Percentiles rank a stretch among this genome's conserved stretches.
Conservation (phyloP, 2,329 filamentous ascomycete species). For the Colletotrichum caudatum region DNA sequence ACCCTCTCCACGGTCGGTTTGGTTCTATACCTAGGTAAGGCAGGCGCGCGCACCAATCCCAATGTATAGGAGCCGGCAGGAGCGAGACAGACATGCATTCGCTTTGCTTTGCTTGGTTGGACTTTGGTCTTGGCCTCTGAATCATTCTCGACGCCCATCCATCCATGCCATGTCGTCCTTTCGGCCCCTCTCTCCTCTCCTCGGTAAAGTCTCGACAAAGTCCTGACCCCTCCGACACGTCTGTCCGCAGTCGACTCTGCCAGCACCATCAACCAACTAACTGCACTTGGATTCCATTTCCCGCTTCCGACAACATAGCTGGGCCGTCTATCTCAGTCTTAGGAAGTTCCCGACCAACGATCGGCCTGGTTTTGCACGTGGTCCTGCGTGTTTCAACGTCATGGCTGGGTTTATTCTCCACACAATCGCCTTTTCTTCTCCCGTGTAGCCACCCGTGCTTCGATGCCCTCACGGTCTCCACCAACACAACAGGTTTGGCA, state of each 20-base stretch:
- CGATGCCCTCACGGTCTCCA: not conserved
- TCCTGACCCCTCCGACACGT: too few species aligned
- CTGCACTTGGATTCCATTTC: not conserved
- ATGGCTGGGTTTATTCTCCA: not conserved
- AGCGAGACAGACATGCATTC: conserved; percentile 6
- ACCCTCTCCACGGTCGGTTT: conserved; percentile 10
- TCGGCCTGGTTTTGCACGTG: not conserved
- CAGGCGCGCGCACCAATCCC: conserved; percentile 25
- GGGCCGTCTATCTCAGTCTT: not conserved
- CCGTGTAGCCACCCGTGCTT: not conserved
- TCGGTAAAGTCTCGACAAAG: not conserved
- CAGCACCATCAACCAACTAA: not conserved
- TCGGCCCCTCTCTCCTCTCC: not conserved
- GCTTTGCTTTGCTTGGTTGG: not conserved
- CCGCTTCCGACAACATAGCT: not conserved
- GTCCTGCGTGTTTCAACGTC: not conserved
- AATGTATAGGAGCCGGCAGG: conserved; percentile 11
- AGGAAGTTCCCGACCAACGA: not conserved
- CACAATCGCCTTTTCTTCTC: not conserved
- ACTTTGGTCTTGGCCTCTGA: not conserved
- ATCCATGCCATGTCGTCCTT: not conserved
- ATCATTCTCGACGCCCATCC: not conserved
- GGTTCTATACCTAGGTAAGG: conserved; percentile 5
- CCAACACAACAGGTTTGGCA: not conserved
- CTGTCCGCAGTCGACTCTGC: not conserved